phyloP scores from a whole-genome alignment of 257 asterid genomes.

The Prunella vulgaris region DNA sequence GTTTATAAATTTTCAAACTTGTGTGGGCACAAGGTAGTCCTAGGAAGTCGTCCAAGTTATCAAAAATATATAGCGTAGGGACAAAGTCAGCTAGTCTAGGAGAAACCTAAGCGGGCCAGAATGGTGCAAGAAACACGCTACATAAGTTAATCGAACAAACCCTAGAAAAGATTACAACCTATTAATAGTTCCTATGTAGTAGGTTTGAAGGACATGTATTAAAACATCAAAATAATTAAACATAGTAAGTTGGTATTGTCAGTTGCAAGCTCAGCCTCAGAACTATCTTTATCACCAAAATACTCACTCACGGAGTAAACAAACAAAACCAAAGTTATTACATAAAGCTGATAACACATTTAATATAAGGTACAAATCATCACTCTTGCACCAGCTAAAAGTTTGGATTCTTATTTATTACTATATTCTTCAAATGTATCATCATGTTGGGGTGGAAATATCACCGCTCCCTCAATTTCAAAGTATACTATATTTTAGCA shows the following conservation, averaged over 20 bases:
- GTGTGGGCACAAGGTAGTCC: background rate
- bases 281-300: conserved; percentile 13
- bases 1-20: background rate
- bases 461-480: too few species aligned
- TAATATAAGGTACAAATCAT: conserved; percentile 23
- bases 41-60: background rate
- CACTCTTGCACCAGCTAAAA: conserved; percentile 33
- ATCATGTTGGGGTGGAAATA: background rate
- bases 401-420: background rate
- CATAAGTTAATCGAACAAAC: background rate
- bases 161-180: conserved; percentile 4
- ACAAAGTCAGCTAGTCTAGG: conserved; percentile 5
- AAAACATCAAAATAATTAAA: conserved; percentile 4
- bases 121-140: conserved; percentile 7
- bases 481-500: too few species aligned
- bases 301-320: conserved; percentile 20
- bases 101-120: background rate
- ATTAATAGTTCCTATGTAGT: background rate
- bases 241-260: conserved; percentile 26
- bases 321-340: conserved; percentile 20
- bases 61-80: background rate
- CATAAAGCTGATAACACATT: conserved; percentile 31
- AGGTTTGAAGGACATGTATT: background rate
- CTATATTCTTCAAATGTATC: background rate
- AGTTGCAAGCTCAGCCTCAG: conserved; percentile 17